A percentile compares a stretch with the other conserved stretches of the same genome.
Conservation (phyloP, 2,329 filamentous ascomycete species). For the Hypoxylon rubiginosum region DNA sequence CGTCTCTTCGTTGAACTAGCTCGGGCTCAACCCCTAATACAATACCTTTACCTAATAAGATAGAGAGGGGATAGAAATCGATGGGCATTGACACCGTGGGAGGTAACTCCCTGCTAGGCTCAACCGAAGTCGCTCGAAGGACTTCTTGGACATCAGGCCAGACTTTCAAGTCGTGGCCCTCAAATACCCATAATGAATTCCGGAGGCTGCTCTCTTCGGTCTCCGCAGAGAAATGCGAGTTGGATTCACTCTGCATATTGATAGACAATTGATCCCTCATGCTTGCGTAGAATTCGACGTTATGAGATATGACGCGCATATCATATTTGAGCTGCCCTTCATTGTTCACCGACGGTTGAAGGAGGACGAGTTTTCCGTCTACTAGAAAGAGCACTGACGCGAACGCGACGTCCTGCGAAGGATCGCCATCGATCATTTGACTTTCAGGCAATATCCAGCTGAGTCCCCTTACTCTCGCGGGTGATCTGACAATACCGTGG, state of each 20-base stretch:
- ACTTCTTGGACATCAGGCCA: constrained; percentile 93
- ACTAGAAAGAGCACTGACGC: constrained; percentile 97
- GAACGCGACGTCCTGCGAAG: constrained; percentile 92
- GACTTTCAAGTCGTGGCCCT: constrained; percentile 85
- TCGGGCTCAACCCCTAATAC: constrained; percentile 92
- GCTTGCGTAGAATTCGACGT: constrained; percentile 93
- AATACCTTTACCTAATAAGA: constrained; percentile 89
- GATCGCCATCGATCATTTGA: constrained; percentile 90
- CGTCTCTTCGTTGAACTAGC: constrained; percentile 90
- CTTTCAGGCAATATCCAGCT: constrained; percentile 96
- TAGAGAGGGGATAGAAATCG: constrained; percentile 96
- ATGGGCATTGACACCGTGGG: constrained; percentile 81
- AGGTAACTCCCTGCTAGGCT: constrained; percentile 77
- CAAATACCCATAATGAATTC: constrained; percentile 95
- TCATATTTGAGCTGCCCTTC: constrained; percentile 93
- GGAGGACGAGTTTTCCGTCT: constrained; percentile 92
- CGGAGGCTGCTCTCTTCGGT: constrained; percentile 67
- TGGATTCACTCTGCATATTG: constrained; percentile 46
- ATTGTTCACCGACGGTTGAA: constrained; percentile 87
- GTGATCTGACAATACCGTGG: constrained; percentile 94
- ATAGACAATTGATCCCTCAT: constrained; percentile 84
- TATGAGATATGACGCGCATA: constrained; percentile 96
- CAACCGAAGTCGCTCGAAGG: constrained; percentile 76
- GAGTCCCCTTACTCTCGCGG: constrained; percentile 89
- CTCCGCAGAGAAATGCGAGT: constrained; percentile 50